Conservation (phyloP, 768 basidiomycete species). For the Pleurotus salmoneostramineus region DNA sequence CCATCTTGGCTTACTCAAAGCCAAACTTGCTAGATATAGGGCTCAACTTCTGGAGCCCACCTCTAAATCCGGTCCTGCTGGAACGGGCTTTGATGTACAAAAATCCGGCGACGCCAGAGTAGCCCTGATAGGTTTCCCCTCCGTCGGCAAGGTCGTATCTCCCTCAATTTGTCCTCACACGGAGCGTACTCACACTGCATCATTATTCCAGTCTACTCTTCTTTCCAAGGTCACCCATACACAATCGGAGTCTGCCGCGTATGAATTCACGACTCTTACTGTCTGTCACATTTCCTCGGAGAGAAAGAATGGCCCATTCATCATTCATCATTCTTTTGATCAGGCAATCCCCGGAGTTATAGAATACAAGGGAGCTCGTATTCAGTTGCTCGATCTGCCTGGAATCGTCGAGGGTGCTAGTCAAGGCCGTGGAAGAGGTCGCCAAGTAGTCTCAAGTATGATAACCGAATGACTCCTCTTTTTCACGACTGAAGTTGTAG, state of each 20-base stretch:
- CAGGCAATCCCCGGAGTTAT: conserved; percentile 97
- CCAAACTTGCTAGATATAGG: conserved; percentile 91
- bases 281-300: conserved; percentile 30
- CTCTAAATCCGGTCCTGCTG: conserved; percentile 75
- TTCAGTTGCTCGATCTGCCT: conserved; percentile 92
- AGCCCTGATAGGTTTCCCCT: conserved; percentile 93
- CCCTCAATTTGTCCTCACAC: not conserved
- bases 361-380: conserved; percentile 88
- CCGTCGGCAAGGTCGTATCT: conserved; percentile 73
- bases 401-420: conserved; percentile 95
- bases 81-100: conserved; percentile 85
- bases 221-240: conserved; percentile 92
- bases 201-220: conserved; percentile 68
- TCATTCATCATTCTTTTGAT: conserved; percentile 8
- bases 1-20: conserved; percentile 90
- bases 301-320: not conserved
- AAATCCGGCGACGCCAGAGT: conserved; percentile 84
- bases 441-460: conserved; percentile 91
- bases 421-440: conserved; percentile 86
- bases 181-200: not conserved
- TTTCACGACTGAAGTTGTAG: no score
- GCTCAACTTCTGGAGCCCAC: conserved; percentile 92
- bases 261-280: conserved; percentile 93
- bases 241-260: conserved; percentile 82
- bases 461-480: not conserved